Base-by-base conservation (phyloP, 441 rosid genomes). In the Bruguiera hainesii region DNA sequence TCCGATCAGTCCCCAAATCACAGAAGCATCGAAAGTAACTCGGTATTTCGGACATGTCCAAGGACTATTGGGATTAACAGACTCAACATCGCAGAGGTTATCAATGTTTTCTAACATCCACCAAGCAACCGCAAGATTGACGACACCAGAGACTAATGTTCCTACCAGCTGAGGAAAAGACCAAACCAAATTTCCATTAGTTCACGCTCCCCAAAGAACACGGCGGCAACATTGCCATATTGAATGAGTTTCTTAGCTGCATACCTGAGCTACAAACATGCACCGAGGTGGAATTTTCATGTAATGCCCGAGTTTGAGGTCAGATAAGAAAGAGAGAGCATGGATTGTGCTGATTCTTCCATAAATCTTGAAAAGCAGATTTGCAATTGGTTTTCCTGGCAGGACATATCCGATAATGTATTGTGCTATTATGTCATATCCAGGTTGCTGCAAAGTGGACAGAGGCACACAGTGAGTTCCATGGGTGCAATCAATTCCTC, bases 221-320 rank as follows among this genome's bases (percentile, higher is more conserved):
- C 53, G 20, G 13, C 4, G 29, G 33, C 15, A 3, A 18, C 29
- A 62, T 55, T 33, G 61, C 23, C 61, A 21, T 29, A n/a, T 19
- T 7, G 25, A 53, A 30, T 59, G 16, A 60, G 62, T 60, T 46
- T 39, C 29, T 15, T 2, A 57, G 56, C 49, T 7, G 53, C 64
- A 10, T 71, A 88, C 96, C 94, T 96, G 99, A 77, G 98, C 97
- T 2, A 81, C 83, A 82, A 83, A 96, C 98, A 95, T 90, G 82
- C 95, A 85, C 9, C 96, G 87, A 0, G 99, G 99, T 51, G 99
- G 98, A 65, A 91, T 96, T 72, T 96, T 92, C 99, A 96, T 91
- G 82, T 96, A 96, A 77, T 92, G 98, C 23, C 99, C 99, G 9
- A 92, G 98, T 80, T 95, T 95, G 77, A 95, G 97, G 80, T 95